Conservation (phyloP, 495 filamentous ascomycete genomes). For the Neurospora sp. region DNA sequence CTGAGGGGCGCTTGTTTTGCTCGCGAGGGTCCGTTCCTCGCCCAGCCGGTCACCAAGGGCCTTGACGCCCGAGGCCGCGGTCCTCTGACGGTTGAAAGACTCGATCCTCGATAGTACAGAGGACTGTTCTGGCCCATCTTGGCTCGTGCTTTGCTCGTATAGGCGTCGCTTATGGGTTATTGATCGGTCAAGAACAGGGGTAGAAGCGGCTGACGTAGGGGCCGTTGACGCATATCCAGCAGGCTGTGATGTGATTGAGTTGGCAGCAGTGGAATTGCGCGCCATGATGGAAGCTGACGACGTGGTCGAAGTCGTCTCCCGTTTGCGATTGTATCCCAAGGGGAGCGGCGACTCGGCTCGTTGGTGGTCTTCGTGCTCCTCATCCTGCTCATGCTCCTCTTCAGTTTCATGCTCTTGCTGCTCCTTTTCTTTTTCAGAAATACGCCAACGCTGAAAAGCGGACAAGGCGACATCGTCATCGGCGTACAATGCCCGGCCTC, state of each 20-base stretch:
- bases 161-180: constrained; percentile 61
- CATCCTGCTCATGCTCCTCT: constrained; percentile 19
- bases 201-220: constrained; percentile 18
- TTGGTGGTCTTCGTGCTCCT: constrained; percentile 30
- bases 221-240: constrained; percentile 35
- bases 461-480: constrained; percentile 77
- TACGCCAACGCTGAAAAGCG: constrained; percentile 61
- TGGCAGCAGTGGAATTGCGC: constrained; percentile 80
- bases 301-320: constrained; percentile 81
- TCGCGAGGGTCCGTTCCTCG: constrained; percentile 25
- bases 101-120: constrained; percentile 71
- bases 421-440: constrained; percentile 43
- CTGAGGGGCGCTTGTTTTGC: constrained; percentile 39
- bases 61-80: constrained; percentile 5
- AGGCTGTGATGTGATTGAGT: constrained; percentile 74
- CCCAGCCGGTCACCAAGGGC: constrained; percentile 24
- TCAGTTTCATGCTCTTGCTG: constrained; percentile 30
- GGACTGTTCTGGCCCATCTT: constrained; percentile 68
- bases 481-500: constrained; percentile 59
- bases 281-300: constrained; percentile 60
- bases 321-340: constrained; percentile 56
- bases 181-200: constrained; percentile 34
- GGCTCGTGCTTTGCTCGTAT: constrained; percentile 76
- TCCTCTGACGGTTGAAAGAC: constrained; percentile 50
- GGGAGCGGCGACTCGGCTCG: constrained; percentile 50